Evolutionary conservation across 1,284 basidiomycete genomes (phyloP).

Genomic region (Sporisorium iseilematis-ciliati): DNA sequence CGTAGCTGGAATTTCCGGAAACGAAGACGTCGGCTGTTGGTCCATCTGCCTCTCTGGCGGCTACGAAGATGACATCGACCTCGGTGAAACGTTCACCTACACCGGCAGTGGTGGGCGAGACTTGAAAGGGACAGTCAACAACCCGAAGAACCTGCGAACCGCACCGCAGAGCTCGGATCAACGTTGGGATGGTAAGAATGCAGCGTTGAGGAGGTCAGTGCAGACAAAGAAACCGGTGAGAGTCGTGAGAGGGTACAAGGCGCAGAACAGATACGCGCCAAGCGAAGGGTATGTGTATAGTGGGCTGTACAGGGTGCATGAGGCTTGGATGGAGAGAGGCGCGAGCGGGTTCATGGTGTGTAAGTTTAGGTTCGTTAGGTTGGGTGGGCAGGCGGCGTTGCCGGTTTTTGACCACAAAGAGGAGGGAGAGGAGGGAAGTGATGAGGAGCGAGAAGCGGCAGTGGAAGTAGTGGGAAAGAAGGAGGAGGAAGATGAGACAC

Average conservation of each 20-base stretch:
- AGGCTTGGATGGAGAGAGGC: constrained; percentile 49
- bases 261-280: constrained; percentile 72
- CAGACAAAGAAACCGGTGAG: constrained; percentile 80
- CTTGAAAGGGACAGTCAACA: constrained; percentile 80
- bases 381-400: constrained; percentile 29
- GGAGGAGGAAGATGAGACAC: neutral
- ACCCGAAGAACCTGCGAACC: constrained; percentile 82
- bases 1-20: constrained; percentile 81
- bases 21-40: constrained; percentile 77
- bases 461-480: neutral
- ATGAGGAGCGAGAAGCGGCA: no score
- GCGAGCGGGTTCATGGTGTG: constrained; percentile 45
- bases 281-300: constrained; percentile 80
- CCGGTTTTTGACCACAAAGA: constrained; percentile 35
- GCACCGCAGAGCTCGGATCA: constrained; percentile 85
- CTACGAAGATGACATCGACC: constrained; percentile 85
- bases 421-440: neutral
- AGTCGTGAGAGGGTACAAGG: constrained; percentile 84
- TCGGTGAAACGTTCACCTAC: constrained; percentile 82
- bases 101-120: constrained; percentile 78
- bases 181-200: constrained; percentile 81
- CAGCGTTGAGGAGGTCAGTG: constrained; percentile 76
- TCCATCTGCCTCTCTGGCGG: constrained; percentile 82
- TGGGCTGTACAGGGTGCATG: constrained; percentile 80
- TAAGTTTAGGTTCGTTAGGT: constrained; percentile 29